These are phyloP conservation scores for Globisporangium paddicum DNA, from an alignment of 352 stramenopile species.

Conservation along the genomic window DNA sequence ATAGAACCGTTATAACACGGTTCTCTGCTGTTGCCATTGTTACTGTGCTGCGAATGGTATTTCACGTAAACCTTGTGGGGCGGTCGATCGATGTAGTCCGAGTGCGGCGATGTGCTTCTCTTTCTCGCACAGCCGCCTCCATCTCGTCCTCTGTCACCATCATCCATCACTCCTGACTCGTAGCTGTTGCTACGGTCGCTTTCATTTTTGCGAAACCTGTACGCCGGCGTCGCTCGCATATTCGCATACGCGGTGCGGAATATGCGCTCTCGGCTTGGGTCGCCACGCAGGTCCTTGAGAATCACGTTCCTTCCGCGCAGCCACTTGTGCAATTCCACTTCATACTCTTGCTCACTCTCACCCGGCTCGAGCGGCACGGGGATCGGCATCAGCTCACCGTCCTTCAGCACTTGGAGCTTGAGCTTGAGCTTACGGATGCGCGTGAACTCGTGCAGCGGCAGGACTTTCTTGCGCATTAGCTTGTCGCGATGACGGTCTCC, in stretches of 20 bases:
- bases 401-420: too few species aligned
- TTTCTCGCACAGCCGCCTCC: not conserved
- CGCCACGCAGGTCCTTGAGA: conserved; percentile 1
- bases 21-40: not conserved
- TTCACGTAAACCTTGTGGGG: conserved; percentile 4
- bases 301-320: conserved; percentile 4
- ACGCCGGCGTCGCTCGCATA: not conserved
- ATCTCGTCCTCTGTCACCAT: too few species aligned
- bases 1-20: not conserved
- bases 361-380: not conserved
- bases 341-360: not conserved
- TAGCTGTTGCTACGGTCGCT: not conserved
- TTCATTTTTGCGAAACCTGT: too few species aligned
- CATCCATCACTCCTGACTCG: not conserved
- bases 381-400: not conserved
- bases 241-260: conserved; percentile 13
- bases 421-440: not conserved
- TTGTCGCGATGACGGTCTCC: not conserved
- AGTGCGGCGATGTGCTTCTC: not conserved
- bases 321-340: conserved; percentile 12
- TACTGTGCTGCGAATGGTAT: not conserved
- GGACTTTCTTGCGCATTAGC: not conserved
- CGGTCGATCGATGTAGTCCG: not conserved
- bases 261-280: conserved; percentile 3
- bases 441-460: conserved; percentile 4